Conservation (phyloP, 805 yeast species). For the Candida maris region DNA sequence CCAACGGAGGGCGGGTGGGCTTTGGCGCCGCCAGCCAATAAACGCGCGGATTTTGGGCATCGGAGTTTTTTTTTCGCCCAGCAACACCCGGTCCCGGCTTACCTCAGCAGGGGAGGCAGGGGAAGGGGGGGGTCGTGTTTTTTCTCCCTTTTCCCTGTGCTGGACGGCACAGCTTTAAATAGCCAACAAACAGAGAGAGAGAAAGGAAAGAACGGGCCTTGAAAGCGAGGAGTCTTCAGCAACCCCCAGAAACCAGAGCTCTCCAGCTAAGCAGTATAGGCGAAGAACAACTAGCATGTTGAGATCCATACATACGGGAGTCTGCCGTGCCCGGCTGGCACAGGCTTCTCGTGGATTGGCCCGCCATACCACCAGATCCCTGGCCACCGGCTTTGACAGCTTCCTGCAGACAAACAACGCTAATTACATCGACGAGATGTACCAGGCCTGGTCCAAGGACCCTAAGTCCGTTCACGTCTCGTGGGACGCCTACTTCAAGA, state of each 20-base stretch:
- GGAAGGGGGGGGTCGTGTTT: no score
- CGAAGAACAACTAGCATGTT: slow-evolving; percentile 20
- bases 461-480: slow-evolving; percentile 90
- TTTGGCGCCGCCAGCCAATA: not conserved
- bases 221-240: no score
- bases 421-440: slow-evolving; percentile 96
- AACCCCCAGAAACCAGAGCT: no score
- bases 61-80: slow-evolving; percentile 1
- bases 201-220: no score
- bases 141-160: no score
- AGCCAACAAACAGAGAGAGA: no score
- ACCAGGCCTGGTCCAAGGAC: slow-evolving; percentile 87
- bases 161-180: no score
- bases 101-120: slow-evolving; percentile 1
- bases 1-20: not conserved
- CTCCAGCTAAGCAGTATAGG: no score
- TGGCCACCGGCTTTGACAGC: slow-evolving; percentile 54
- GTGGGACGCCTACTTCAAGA: slow-evolving; percentile 96
- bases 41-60: slow-evolving; percentile 1
- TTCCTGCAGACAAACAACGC: slow-evolving; percentile 84
- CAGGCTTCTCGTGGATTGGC: slow-evolving; percentile 8
- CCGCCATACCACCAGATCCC: slow-evolving; percentile 13
- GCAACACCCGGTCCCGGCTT: not conserved
- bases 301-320: slow-evolving; percentile 25
- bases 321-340: slow-evolving; percentile 22